These are phyloP conservation scores for Fusarium stilboides DNA, from an alignment of 2,329 filamentous ascomycete species.

Conservation along the genomic window DNA sequence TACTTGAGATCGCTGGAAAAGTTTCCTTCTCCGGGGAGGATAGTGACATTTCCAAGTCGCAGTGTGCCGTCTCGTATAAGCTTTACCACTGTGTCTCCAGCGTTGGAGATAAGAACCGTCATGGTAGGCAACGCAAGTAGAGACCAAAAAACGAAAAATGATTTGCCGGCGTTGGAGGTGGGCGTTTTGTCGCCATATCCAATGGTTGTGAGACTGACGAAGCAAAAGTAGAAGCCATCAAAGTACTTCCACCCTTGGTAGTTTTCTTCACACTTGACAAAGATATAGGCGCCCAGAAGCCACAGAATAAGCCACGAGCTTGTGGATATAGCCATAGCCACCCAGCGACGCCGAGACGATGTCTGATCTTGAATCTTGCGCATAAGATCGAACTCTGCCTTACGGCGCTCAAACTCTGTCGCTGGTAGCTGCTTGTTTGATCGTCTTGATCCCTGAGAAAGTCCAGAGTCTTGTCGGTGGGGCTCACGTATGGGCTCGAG, in stretches of 20 bases:
- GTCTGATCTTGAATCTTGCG: constrained; percentile 81
- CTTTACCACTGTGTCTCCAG: constrained; percentile 86
- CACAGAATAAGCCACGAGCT: constrained; percentile 81
- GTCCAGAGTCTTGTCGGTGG: constrained; percentile 15
- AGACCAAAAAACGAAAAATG: constrained; percentile 96
- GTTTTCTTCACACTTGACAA: constrained; percentile 67
- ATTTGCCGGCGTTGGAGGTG: constrained; percentile 81
- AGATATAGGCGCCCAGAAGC: constrained; percentile 84
- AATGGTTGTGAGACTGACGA: constrained; percentile 85
- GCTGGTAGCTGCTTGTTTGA: constrained; percentile 34
- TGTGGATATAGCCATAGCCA: constrained; percentile 77
- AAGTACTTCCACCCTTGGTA: constrained; percentile 82
- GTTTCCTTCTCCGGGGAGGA: constrained; percentile 70
- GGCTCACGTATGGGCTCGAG: constrained; percentile 64
- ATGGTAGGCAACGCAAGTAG: constrained; percentile 88
- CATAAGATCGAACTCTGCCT: constrained; percentile 84
- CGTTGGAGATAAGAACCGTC: constrained; percentile 87
- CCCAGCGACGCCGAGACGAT: constrained; percentile 78
- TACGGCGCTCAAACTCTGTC: constrained; percentile 72
- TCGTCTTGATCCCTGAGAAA: constrained; percentile 9
- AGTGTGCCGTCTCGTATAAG: constrained; percentile 69
- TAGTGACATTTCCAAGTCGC: constrained; percentile 71
- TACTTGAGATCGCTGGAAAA: constrained; percentile 63
- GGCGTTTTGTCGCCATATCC: constrained; percentile 89
- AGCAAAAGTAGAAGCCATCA: constrained; percentile 87